Evolutionary conservation across 1,284 basidiomycete species (phyloP).

Genomic region (Cystobasidium sp.): DNA sequence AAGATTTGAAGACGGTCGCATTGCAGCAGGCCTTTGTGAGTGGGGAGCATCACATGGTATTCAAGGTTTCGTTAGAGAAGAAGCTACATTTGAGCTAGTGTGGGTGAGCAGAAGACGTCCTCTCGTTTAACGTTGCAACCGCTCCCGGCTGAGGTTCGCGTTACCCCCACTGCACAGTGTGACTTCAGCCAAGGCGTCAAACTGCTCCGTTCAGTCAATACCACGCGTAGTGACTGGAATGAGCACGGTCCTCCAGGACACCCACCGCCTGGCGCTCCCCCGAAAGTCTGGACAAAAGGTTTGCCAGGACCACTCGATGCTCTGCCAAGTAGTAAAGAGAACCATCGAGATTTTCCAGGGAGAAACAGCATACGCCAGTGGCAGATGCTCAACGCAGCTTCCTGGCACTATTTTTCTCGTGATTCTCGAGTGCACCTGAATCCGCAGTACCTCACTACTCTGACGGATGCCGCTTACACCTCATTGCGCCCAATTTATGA

Average conservation of each 20-base stretch:
- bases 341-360: neutral
- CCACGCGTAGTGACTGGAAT: neutral
- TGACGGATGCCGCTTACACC: conserved; percentile 8
- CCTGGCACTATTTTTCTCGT: conserved; percentile 8
- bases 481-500: conserved; percentile 10
- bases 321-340: neutral
- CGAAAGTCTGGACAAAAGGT: neutral
- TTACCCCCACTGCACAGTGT: neutral
- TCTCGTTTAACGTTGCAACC: neutral
- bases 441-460: neutral
- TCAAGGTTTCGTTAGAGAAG: conserved; percentile 16
- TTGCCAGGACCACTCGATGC: neutral
- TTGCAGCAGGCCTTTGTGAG: conserved; percentile 1
- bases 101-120: neutral
- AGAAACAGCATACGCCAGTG: neutral
- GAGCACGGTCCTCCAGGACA: neutral
- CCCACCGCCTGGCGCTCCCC: neutral
- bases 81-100: conserved; percentile 15
- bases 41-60: conserved; percentile 11
- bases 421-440: conserved; percentile 3
- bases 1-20: conserved; percentile 6
- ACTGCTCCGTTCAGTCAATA: neutral
- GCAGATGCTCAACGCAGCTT: conserved; percentile 18
- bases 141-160: no score
- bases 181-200: conserved; percentile 8